phyloP scores from a whole-genome alignment of 2,329 filamentous ascomycete species.

The Nothomitra cinnamomea region DNA sequence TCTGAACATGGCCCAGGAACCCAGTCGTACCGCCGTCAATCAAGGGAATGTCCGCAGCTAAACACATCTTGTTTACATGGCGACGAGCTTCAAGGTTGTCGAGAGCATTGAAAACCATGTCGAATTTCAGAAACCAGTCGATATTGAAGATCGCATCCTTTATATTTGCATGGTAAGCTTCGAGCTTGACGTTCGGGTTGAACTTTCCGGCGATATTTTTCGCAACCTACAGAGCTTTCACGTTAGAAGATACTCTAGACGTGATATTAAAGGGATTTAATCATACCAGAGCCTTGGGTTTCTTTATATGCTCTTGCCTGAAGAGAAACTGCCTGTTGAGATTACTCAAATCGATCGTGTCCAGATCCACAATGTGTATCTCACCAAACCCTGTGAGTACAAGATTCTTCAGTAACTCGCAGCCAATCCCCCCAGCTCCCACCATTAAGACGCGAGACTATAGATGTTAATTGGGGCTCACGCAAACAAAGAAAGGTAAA shows the following conservation, averaged over 20 bases:
- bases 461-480: slow-evolving; percentile 6
- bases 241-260: slow-evolving; percentile 5
- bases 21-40: slow-evolving; percentile 96
- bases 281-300: slow-evolving; percentile 75
- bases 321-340: slow-evolving; percentile 97
- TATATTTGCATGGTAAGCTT: slow-evolving; percentile 87
- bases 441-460: slow-evolving; percentile 85
- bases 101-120: slow-evolving; percentile 85
- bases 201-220: slow-evolving; percentile 83
- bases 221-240: slow-evolving; percentile 46
- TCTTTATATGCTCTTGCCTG: slow-evolving; percentile 92
- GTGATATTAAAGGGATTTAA: slow-evolving; percentile 8
- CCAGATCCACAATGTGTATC: slow-evolving; percentile 87
- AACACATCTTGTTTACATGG: slow-evolving; percentile 94
- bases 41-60: slow-evolving; percentile 76
- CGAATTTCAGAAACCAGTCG: slow-evolving; percentile 71
- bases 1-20: slow-evolving; percentile 94
- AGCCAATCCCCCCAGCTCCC: slow-evolving; percentile 91
- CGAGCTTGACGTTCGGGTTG: slow-evolving; percentile 73
- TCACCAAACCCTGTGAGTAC: slow-evolving; percentile 83
- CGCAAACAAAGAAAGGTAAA: slow-evolving; percentile 1
- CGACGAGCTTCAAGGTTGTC: slow-evolving; percentile 88
- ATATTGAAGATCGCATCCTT: slow-evolving; percentile 77
- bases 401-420: slow-evolving; percentile 92
- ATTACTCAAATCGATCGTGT: slow-evolving; percentile 96